These are phyloP conservation scores for Trifolium subterraneum DNA, from an alignment of 306 rosid genomes.

Conservation along the genomic window DNA sequence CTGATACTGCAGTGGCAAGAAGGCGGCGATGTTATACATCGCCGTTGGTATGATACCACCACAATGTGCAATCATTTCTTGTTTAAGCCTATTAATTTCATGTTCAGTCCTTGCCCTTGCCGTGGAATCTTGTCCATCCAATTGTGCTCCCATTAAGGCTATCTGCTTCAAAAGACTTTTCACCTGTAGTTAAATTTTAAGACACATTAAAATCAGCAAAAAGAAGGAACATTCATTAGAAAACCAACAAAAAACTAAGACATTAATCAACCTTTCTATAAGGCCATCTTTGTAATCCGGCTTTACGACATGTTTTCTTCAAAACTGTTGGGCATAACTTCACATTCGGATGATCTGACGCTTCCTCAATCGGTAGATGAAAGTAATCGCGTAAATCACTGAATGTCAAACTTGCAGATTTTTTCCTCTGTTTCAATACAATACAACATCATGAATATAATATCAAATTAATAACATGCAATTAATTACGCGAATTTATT, in stretches of 20 bases:
- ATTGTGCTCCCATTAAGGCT: conserved; percentile 25
- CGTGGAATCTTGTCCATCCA: conserved; percentile 35
- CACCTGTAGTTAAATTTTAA: conserved; percentile 42
- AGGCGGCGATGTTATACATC: not conserved
- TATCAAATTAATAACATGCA: not conserved
- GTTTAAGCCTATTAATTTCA: conserved; percentile 61
- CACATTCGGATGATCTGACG: conserved; percentile 46
- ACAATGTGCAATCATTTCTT: conserved; percentile 44
- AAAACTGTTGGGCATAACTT: conserved; percentile 66
- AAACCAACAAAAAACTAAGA: not conserved
- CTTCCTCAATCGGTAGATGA: conserved; percentile 64
- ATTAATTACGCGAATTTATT: not conserved
- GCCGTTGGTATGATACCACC: conserved; percentile 48
- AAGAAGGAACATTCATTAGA: not conserved
- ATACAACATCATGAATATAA: not conserved
- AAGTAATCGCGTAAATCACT: conserved; percentile 52
- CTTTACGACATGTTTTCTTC: conserved; percentile 71
- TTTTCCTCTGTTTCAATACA: conserved; percentile 56
- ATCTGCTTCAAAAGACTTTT: conserved; percentile 55
- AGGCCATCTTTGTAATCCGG: conserved; percentile 72
- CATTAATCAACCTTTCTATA: conserved; percentile 63
- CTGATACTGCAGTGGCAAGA: not conserved
- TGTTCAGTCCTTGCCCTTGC: conserved; percentile 45
- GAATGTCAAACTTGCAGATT: conserved; percentile 56
- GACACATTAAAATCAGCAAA: not conserved